Conservation (phyloP, 345 rosid genomes). For the Camelina laxa region DNA sequence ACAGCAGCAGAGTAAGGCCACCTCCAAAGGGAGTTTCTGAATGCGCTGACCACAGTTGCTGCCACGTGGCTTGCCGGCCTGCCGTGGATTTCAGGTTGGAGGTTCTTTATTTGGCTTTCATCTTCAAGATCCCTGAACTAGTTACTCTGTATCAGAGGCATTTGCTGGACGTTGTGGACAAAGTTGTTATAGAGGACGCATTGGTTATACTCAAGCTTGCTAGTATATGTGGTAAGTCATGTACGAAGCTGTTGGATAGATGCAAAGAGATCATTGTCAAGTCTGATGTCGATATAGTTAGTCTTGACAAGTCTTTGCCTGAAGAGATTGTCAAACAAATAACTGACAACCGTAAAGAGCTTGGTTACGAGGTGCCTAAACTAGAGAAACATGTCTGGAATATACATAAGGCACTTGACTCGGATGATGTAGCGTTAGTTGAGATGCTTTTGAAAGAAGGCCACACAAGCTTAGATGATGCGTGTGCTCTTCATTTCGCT, state of each 20-base stretch:
- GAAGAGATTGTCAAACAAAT: constrained; percentile 54
- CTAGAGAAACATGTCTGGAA: constrained; percentile 63
- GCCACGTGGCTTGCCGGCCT: constrained; percentile 75
- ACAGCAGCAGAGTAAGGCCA: constrained; percentile 69
- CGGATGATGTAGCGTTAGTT: constrained; percentile 74
- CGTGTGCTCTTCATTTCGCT: constrained; percentile 82
- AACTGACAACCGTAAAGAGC: constrained; percentile 49
- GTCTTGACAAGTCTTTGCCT: constrained; percentile 71
- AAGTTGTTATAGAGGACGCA: constrained; percentile 61
- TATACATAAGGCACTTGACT: constrained; percentile 77
- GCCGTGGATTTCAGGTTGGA: constrained; percentile 71
- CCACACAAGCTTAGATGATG: constrained; percentile 65
- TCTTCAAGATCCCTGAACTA: constrained; percentile 66
- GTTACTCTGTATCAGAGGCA: constrained; percentile 77
- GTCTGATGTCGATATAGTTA: constrained; percentile 62
- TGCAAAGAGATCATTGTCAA: constrained; percentile 60
- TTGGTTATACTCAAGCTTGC: constrained; percentile 68
- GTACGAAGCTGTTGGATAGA: constrained; percentile 53
- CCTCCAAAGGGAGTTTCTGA: constrained; percentile 56
- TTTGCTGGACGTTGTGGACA: constrained; percentile 64
- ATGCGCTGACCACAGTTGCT: constrained; percentile 76
- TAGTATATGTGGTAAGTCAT: constrained; percentile 55
- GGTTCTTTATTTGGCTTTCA: constrained; percentile 67
- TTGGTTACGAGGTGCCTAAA: constrained; percentile 45
- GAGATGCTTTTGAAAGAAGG: constrained; percentile 68